phyloP scores from a whole-genome alignment of 2,329 filamentous ascomycete genomes.

The Exophiala dermatitidis region DNA sequence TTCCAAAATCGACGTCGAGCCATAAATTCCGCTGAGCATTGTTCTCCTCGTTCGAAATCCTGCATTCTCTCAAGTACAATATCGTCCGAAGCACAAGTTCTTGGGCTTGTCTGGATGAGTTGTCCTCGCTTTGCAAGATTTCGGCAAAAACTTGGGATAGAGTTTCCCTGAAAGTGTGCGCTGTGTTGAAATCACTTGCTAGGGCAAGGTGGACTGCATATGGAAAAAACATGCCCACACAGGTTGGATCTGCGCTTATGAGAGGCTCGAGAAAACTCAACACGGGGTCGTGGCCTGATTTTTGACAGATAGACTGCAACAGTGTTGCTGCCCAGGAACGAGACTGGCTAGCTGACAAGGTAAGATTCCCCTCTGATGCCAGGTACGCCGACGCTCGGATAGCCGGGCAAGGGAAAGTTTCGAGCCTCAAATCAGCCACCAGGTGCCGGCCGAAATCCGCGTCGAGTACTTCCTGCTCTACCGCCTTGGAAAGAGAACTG shows the following conservation, averaged over 20 bases:
- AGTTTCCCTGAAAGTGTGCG: slow-evolving; percentile 57
- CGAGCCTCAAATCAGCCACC: slow-evolving; percentile 39
- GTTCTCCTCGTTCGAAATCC: slow-evolving; percentile 65
- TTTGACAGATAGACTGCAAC: slow-evolving; percentile 54
- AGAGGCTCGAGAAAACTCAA: slow-evolving; percentile 62
- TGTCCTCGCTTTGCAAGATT: slow-evolving; percentile 29
- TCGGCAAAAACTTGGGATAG: slow-evolving; percentile 57
- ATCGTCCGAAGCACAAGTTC: slow-evolving; percentile 70
- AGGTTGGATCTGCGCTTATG: slow-evolving; percentile 56
- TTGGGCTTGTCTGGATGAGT: slow-evolving; percentile 52
- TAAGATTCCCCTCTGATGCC: not conserved
- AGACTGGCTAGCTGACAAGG: not conserved
- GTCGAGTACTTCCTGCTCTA: slow-evolving; percentile 33
- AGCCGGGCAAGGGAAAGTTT: slow-evolving; percentile 35
- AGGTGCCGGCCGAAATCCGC: slow-evolving; percentile 33
- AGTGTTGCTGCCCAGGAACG: slow-evolving; percentile 55
- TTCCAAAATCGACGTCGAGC: slow-evolving; percentile 73
- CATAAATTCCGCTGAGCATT: slow-evolving; percentile 72
- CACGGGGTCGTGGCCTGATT: slow-evolving; percentile 57
- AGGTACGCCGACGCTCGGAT: slow-evolving; percentile 13
- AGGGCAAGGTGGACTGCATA: slow-evolving; percentile 80
- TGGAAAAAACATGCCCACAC: slow-evolving; percentile 70
- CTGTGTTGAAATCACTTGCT: slow-evolving; percentile 52
- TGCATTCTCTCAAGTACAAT: slow-evolving; percentile 80
- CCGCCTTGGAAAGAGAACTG: slow-evolving; percentile 30